A percentile compares a stretch with the other conserved stretches of the same genome.
Evolutionary conservation across 108 stramenopile genomes (phyloP).

Genomic region (Cyclotella kingstonii): DNA sequence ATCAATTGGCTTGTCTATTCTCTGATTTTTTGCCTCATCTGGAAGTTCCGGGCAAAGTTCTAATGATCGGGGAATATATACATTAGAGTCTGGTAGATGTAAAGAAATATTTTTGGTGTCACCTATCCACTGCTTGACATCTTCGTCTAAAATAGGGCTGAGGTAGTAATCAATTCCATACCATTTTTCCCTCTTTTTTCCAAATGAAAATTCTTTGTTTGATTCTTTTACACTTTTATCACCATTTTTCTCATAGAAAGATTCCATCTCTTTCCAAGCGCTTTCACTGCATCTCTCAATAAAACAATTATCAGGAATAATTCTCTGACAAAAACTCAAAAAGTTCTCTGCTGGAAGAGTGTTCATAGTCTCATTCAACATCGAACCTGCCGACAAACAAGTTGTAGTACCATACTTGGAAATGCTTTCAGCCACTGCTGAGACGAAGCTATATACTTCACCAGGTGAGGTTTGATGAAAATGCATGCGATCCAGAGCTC

Average conservation of each 20-base stretch:
- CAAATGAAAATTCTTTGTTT: slow-evolving; percentile 25
- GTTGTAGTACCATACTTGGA: slow-evolving; percentile 65
- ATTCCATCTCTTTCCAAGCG: slow-evolving; percentile 63
- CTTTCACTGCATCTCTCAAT: slow-evolving; percentile 77
- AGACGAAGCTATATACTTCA: slow-evolving; percentile 66
- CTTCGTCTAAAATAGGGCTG: slow-evolving; percentile 37
- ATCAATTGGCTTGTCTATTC: slow-evolving; percentile 70
- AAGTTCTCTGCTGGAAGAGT: slow-evolving; percentile 58
- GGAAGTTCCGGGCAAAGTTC: slow-evolving; percentile 71
- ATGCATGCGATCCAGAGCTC: slow-evolving; percentile 49
- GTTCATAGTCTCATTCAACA: slow-evolving; percentile 62
- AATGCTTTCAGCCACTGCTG: slow-evolving; percentile 53
- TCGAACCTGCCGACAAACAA: slow-evolving; percentile 63
- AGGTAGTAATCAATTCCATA: slow-evolving; percentile 76
- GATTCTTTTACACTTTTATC: background rate
- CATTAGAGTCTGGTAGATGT: slow-evolving; percentile 62
- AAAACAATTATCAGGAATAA: slow-evolving; percentile 67
- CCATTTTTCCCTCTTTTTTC: slow-evolving; percentile 67
- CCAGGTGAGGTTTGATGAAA: slow-evolving; percentile 79
- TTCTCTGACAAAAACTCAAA: slow-evolving; percentile 35
- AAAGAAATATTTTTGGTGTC: slow-evolving; percentile 20
- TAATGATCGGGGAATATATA: slow-evolving; percentile 72
- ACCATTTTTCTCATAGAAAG: slow-evolving; percentile 9
- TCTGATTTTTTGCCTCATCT: slow-evolving; percentile 64
- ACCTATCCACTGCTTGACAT: slow-evolving; percentile 42